A percentile compares a stretch with the other conserved stretches of the same genome.
Conservation (phyloP, 768 basidiomycete species). For the Ephemerocybe angulata region DNA sequence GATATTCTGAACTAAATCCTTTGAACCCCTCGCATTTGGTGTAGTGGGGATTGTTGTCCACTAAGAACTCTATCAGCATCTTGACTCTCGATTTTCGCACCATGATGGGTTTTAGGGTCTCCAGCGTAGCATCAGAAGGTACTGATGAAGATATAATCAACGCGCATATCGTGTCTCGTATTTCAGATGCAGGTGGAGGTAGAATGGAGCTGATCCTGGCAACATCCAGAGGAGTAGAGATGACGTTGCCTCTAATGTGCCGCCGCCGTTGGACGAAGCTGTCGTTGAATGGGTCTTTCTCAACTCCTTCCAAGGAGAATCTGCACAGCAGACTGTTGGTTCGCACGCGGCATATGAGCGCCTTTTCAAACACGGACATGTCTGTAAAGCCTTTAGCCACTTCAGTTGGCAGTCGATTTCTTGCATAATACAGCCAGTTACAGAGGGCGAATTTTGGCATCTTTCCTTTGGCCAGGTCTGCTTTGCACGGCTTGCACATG, state of each 20-base stretch:
- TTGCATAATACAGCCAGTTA: not conserved
- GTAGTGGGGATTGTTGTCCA: too few relatives aligned
- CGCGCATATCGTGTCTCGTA: not conserved
- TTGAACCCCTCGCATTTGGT: too few relatives aligned
- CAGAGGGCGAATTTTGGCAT: not conserved
- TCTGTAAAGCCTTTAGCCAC: too few relatives aligned
- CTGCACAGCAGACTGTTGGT: not conserved
- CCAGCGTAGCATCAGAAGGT: not conserved
- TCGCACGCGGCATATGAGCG: too few relatives aligned
- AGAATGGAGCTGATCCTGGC: not conserved
- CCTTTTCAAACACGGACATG: not conserved
- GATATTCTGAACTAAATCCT: too few relatives aligned
- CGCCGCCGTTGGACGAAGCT: not conserved
- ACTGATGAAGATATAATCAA: not conserved
- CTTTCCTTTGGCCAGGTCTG: not conserved
- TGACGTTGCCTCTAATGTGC: not conserved
- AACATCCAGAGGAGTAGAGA: not conserved
- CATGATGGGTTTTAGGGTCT: too few relatives aligned
- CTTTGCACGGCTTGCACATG: not conserved
- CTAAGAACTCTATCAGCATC: too few relatives aligned
- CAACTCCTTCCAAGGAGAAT: not conserved
- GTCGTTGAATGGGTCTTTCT: not conserved
- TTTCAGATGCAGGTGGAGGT: not conserved
- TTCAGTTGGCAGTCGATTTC: not conserved
- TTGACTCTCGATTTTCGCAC: too few relatives aligned